Conservation (phyloP, 202 grass and related monocot genomes). For the Elaeis oleifera region DNA sequence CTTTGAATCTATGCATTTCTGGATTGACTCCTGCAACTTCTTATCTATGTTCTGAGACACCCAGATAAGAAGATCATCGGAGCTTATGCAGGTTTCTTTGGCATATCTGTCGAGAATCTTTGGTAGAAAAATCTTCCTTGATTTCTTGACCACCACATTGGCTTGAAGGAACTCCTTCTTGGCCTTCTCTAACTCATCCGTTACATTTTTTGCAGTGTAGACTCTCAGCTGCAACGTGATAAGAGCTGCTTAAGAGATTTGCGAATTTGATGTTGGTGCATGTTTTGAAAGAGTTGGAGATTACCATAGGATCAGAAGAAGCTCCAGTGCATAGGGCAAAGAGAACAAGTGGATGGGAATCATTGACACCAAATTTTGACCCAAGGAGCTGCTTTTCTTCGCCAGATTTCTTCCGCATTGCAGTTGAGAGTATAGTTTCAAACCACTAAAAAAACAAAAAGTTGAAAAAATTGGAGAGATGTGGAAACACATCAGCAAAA, state of each 20-base stretch:
- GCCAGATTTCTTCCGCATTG: conserved; percentile 63
- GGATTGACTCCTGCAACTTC: conserved; percentile 36
- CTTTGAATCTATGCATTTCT: conserved; percentile 27
- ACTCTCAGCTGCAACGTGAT: conserved; percentile 49
- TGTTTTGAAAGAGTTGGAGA: not conserved
- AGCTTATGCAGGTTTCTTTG: conserved; percentile 45
- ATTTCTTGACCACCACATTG: conserved; percentile 53
- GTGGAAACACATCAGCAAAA: not conserved
- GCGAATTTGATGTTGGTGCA: too few relatives aligned
- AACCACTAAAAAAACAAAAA: conserved; percentile 50
- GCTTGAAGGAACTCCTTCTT: conserved; percentile 83
- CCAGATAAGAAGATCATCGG: conserved; percentile 49
- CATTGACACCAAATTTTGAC: conserved; percentile 58
- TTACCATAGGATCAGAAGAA: conserved; percentile 83
- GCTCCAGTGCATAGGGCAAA: conserved; percentile 80
- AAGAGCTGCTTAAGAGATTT: not conserved
- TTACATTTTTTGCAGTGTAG: conserved; percentile 76
- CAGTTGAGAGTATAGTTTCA: conserved; percentile 64
- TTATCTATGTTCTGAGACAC: conserved; percentile 39
- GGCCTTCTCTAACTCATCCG: conserved; percentile 71
- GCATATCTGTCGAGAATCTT: conserved; percentile 76
- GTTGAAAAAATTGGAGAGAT: not conserved
- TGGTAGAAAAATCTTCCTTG: conserved; percentile 72
- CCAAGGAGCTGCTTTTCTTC: conserved; percentile 77
- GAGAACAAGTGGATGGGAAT: conserved; percentile 61